Conservation (phyloP, 1,284 basidiomycete species). For the Schizophyllum amplum region DNA sequence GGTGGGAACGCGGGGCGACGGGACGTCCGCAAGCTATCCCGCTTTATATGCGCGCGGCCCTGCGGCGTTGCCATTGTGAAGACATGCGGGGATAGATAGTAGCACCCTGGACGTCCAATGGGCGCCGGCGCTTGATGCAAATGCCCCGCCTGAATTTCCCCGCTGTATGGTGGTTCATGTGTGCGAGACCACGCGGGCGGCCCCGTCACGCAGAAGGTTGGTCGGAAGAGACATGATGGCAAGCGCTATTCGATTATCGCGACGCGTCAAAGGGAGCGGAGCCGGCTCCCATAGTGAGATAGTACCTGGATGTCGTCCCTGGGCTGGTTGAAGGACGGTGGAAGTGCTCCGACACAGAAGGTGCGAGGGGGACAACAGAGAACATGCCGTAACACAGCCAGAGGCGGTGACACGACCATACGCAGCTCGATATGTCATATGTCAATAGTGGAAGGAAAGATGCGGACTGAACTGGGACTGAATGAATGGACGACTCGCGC, state of each 20-base stretch:
- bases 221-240: no score
- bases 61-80: not conserved
- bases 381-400: conserved; percentile 24
- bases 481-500: not conserved
- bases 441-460: not conserved
- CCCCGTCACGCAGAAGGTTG: not conserved
- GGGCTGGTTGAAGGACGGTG: no score
- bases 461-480: not conserved
- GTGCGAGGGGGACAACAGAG: conserved; percentile 92
- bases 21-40: not conserved
- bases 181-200: not conserved
- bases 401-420: not conserved
- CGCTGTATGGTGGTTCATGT: not conserved
- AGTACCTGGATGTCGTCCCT: not conserved
- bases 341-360: conserved; percentile 52
- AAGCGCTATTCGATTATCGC: no score
- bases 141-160: not conserved
- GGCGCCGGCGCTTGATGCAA: not conserved
- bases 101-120: not conserved
- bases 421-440: not conserved
- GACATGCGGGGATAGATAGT: not conserved
- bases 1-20: not conserved
- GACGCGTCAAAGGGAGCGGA: not conserved
- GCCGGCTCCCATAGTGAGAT: not conserved
- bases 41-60: not conserved